Base-by-base conservation (phyloP, 345 rosid genomes). In the Eucalyptus urophylla region DNA sequence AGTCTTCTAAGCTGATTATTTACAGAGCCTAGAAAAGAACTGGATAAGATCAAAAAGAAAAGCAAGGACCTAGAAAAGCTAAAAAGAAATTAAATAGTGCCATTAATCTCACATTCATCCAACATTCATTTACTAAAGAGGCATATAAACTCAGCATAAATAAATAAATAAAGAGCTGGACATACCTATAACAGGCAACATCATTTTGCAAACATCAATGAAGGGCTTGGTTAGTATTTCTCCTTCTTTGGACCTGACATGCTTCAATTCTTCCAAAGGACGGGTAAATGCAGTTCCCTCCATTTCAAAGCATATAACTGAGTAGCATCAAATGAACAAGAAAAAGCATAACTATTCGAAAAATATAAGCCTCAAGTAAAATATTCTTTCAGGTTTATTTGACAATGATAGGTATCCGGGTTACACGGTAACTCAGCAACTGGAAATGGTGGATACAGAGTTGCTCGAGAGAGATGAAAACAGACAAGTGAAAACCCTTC, bases 211-310 rank as follows among this genome's bases (percentile, higher is more conserved):
- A 91, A 96, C 95, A 27, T 96, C 98, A 56, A 97, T 83, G 92
- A 97, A 97, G 72, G 97, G 97, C 89, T 95, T 96, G 86, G 99
- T 90, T 88, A 96, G 95, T 93, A 97, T 95, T 90, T 95, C 95
- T 53, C 96, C 96, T 21, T 93, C 90, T 45, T 93, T 95, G 80
- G 97, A 87, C 88, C 91, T 95, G 89, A 95, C 95, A 81, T 94
- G 94, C 92, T 96, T 94, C 96, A 97, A 94, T 90, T 95, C 96
- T 92, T 95, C 97, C 89, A 96, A 76, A 24, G 97, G 95, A 40
- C 95, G 95, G 62, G 96, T 91, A 88, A 97, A 97, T 90, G 93
- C 94, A 22, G 96, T 94, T 92, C 96, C 94, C 91, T 91, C 98
- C 96, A 95, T 96, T 67, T 90, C 83, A 10, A 54, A 87, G 81